Evolutionary conservation across 352 stramenopile species (phyloP).

Genomic region (Thraustotheca clavata): DNA sequence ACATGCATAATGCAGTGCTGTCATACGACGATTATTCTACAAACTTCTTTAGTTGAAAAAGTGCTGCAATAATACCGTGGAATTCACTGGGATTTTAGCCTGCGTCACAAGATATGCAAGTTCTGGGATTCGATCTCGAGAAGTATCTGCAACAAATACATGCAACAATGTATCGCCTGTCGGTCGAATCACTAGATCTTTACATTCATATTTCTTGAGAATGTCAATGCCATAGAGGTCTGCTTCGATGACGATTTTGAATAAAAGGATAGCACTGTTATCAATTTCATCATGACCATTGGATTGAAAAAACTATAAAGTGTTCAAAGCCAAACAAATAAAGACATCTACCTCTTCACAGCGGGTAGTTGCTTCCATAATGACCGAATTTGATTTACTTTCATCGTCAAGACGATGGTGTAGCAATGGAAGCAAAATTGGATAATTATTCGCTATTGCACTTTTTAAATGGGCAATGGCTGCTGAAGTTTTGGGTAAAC

Average conservation of each 20-base stretch:
- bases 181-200: conserved; percentile 36
- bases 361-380: neutral
- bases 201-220: conserved; percentile 33
- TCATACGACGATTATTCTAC: conserved; percentile 47
- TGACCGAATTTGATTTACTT: conserved; percentile 12
- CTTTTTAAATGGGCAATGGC: conserved; percentile 32
- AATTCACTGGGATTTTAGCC: conserved; percentile 33
- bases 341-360: neutral
- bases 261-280: conserved; percentile 31
- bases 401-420: conserved; percentile 30
- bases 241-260: conserved; percentile 36
- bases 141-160: conserved; percentile 31
- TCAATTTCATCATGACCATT: conserved; percentile 9
- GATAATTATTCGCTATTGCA: conserved; percentile 34
- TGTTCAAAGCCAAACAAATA: neutral
- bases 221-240: conserved; percentile 28
- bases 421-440: conserved; percentile 31
- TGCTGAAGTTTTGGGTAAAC: conserved; percentile 31
- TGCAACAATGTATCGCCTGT: conserved; percentile 44
- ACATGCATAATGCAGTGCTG: conserved; percentile 35
- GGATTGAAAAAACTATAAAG: conserved; percentile 4
- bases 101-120: conserved; percentile 35
- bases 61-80: conserved; percentile 26
- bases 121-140: conserved; percentile 28
- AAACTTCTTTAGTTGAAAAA: neutral